Evolutionary conservation across 1,284 basidiomycete genomes (phyloP), one percentile per base, ranked within the genome.

Genomic region (Taiwanofungus camphoratus): DNA sequence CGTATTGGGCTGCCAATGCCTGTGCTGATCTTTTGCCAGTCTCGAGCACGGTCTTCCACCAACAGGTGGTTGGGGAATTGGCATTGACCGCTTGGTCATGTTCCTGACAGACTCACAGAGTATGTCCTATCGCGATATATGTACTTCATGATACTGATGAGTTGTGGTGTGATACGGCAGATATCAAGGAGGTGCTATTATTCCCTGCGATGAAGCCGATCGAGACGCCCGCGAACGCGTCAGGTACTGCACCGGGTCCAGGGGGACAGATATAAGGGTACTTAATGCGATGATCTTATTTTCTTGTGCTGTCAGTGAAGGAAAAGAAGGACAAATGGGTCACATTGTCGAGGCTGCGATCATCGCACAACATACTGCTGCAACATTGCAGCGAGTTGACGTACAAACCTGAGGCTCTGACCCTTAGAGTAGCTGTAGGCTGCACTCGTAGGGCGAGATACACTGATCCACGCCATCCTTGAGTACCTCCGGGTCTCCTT

Each of bases 31-130:
- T 41, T 21, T 38, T 48, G 36, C 24, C 50, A 92, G 91, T 2
- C 82, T 99, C 53, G 95, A 99, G 68, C 92, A 99, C 62, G 96
- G 94, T 62, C 79, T 99, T 5, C 93, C 96, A 4, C 95, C 96
- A 0, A 98, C 95, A 8, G 95, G 92, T 55, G 95, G 95, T 37
- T 96, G 92, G 92, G 93, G 92, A 54, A 74, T 95, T 49, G 92
- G 93, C 47, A 89, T 96, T 55, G 93, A 96, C 63, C 83, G 92
- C 51, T 72, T 96, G 24, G 89, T 95, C 65, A 96, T 96, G 92
- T 95, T 96, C 82, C 71, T 96, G 44, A 93, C 92, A 9, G 82
- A 96, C 67, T 92, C 87, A 21, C 83, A 81, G 15, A 95, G 87
- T 91, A 55, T 54, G 84, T 75, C 5, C 22, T 16, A 11, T 54